Conservation (phyloP, 768 basidiomycete species). For the Psilocybe sp. region DNA sequence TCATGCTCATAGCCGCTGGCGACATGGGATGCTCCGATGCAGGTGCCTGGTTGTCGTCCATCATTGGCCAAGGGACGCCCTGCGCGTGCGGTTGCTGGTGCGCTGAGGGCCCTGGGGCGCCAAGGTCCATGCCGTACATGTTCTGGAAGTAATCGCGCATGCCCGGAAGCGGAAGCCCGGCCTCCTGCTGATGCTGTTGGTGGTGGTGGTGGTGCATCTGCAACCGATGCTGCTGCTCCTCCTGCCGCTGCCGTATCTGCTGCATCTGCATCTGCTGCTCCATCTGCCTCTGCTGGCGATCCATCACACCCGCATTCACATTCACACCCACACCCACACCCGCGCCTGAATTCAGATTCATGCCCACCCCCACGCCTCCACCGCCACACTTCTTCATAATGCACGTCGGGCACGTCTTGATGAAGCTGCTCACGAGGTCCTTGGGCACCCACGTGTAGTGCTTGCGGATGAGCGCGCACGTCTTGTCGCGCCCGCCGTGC, state of each 20-base stretch:
- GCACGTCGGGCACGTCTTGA: constrained; percentile 79
- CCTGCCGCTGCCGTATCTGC: too few species aligned
- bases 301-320: too few species aligned
- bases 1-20: background rate
- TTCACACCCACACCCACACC: too few species aligned
- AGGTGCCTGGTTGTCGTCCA: constrained; percentile 1
- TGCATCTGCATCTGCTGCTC: too few species aligned
- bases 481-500: constrained; percentile 82
- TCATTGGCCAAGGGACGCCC: constrained; percentile 10
- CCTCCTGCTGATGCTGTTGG: background rate
- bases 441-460: constrained; percentile 85
- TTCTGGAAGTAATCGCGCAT: constrained; percentile 20
- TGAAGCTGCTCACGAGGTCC: constrained; percentile 75
- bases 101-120: constrained; percentile 3
- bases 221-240: too few species aligned
- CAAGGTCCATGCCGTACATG: constrained; percentile 10
- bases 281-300: too few species aligned
- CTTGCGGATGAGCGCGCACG: constrained; percentile 59
- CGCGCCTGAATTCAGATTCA: constrained; percentile 11
- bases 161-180: constrained; percentile 14
- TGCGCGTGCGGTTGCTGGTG: background rate
- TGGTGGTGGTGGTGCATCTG: too few species aligned
- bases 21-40: background rate
- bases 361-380: constrained; percentile 17
- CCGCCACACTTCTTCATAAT: constrained; percentile 41